Evolutionary conservation across 768 basidiomycete species (phyloP), one percentile per base, ranked within the genome.

Genomic region (Boletus subcaerulescens): DNA sequence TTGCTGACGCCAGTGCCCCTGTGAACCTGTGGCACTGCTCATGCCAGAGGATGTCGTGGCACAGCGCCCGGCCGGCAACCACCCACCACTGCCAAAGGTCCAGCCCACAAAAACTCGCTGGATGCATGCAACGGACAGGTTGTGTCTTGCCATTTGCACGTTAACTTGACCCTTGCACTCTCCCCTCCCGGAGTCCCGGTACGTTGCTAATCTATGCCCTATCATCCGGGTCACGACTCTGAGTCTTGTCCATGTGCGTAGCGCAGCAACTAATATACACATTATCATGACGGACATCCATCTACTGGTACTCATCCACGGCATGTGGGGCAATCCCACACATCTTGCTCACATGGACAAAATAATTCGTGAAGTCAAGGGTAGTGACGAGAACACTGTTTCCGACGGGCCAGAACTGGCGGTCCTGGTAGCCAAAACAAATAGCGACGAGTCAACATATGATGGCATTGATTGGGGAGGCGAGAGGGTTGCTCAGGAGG

Each of bases 391-490:
- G 47, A 36, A 72, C 1, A 50, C 54, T 5, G 60, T 66, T 2
- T 65, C 65, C 15, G 61, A 73, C 20, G 72, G 73, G 12, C 68
- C 73, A n/a, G 65, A 75, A 53, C 75, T 93, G 6, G 81, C 82
- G 35, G 76, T 89, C 26, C 69, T 91, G n/a, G 65, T 83, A 0
- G 80, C 89, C 3, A 73, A 88, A 61, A 80, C 85, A 3, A 89
- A 91, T 65, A 65, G 74, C 17, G 83, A 83, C 31, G 80, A 83
- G 29, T 79, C 78, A 11, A 91, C 89, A 2, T 92, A 91, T 60
- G 91, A 93, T 59, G 90, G 91, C 1, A 81, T 93, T 22, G 91
- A 93, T 65, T 89, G 89, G 82, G 86, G 89, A 54, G 87, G 84
- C 36, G 89, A 92, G 71, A 77, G 92, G 32, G 83, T 93, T 35